Base-by-base conservation (phyloP, 257 asterid species). In the Anisodus tanguticus region DNA sequence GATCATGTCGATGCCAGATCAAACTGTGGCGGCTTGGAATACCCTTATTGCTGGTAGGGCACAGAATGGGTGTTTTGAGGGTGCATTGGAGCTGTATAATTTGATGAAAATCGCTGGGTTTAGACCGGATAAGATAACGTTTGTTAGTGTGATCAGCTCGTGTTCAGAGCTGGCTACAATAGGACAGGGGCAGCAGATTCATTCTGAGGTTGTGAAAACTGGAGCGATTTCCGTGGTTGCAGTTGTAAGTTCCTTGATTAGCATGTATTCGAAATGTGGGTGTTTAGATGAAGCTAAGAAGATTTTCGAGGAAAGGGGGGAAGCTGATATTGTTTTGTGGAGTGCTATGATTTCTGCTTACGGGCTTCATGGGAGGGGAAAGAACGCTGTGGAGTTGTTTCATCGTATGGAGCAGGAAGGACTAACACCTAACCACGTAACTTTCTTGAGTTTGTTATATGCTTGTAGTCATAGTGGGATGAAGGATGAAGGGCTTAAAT, bases 161-260 rank as follows among this genome's bases (percentile, higher is more conserved):
- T 93, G 99, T 79, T 90, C 98, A 57, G 97, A 94, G 85, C 83
- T 94, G 19, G 95, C 97, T 5, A 92, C 96, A 54, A 93, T 96
- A 6, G 97, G 97, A 9, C 98, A 93, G 81, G 98, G 98, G 55
- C 98, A 89, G 92, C 98, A 96, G 88, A 88, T 96, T 88, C 99
- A 96, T 64, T 91, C 97, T 8, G 99, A 96, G 77, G 93, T 85
- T 11, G 85, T 93, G 57, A 96, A 93, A 88, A 86, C 92, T 1
- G 98, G 99, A 72, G 92, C 90, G 5, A 49, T 71, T 9, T 90
- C 89, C 6, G 93, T 54, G 84, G 90, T 91, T 82, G 86, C 98
- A 9, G 94, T 93, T 85, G 84, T 87, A 59, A 94, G 97, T 83
- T 92, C 99, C 4, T 86, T 96, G 47, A 88, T 96, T 62, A 94